Conservation (phyloP, 2,329 filamentous ascomycete genomes). For the Metarhizium album region DNA sequence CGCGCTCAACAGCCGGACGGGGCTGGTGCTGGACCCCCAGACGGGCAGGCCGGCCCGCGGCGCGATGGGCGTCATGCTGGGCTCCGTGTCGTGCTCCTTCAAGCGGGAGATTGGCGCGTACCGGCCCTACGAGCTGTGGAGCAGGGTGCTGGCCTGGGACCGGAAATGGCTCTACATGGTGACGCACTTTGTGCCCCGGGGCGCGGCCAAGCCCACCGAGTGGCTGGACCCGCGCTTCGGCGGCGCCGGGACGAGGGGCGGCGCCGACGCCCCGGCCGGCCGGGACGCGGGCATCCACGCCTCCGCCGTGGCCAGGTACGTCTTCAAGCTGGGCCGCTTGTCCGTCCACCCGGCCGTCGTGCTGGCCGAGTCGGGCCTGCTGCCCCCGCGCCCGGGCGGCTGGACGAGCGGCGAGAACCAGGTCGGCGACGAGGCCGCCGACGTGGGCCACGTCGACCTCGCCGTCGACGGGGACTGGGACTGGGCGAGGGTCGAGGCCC, state of each 20-base stretch:
- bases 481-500: slow-evolving; percentile 46
- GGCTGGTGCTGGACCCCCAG: slow-evolving; percentile 38
- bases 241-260: slow-evolving; percentile 28
- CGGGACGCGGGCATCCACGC: slow-evolving; percentile 59
- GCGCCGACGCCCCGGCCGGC: slow-evolving; percentile 25
- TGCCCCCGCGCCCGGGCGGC: slow-evolving; percentile 63
- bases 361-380: slow-evolving; percentile 57
- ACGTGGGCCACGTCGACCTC: slow-evolving; percentile 16
- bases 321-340: slow-evolving; percentile 69
- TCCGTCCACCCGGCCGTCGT: slow-evolving; percentile 76
- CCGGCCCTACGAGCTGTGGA: slow-evolving; percentile 63
- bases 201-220: slow-evolving; percentile 41
- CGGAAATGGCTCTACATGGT: slow-evolving; percentile 72
- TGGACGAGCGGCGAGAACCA: slow-evolving; percentile 38
- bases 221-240: slow-evolving; percentile 40
- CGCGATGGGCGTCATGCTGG: slow-evolving; percentile 53
- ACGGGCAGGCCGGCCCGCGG: slow-evolving; percentile 40
- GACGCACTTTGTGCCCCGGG: slow-evolving; percentile 60
- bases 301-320: slow-evolving; percentile 67
- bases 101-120: slow-evolving; percentile 62
- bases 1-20: slow-evolving; percentile 6
- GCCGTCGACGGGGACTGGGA: slow-evolving; percentile 36
- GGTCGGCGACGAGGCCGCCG: slow-evolving; percentile 6
- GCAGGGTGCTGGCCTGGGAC: slow-evolving; percentile 62
- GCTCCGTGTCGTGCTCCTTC: slow-evolving; percentile 64